Base-by-base conservation (phyloP, 2,329 filamentous ascomycete genomes). In the Dactylellina leptospora region DNA sequence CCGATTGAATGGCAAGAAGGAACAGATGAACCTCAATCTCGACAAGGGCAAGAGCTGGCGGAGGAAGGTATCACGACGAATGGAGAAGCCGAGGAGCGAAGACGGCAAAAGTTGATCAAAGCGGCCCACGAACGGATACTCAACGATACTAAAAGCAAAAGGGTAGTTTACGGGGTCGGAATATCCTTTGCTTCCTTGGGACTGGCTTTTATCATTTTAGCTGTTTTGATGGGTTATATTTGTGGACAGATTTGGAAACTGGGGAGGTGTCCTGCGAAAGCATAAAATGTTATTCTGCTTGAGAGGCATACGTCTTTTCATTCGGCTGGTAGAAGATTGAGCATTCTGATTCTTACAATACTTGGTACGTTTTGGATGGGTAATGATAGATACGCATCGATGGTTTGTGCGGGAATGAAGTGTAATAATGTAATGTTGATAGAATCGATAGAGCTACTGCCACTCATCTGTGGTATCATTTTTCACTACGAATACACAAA, bases 181-280 rank as follows among this genome's bases (percentile, higher is more conserved):
- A 16, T 55, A 5, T 44, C 61, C 4, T 54, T 63, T 25, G 25
- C 36, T 4, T 30, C 47, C 3, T 28, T 72, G 1, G 59, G 68
- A 5, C 16, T 63, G 0, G 44, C 53, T 4, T 63, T 72, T 54
- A 18, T 50, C 10, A 38, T 51, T n/a, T n/a, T 64, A 0, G 68
- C 38, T 4, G 6, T 28, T 4, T 20, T 72, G 25, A 33, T 54
- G 23, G 38, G n/a, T 18, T 10, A 60, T 16, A n/a, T 59, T 8
- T 72, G 68, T 25, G 56, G 38, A 27, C 48, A 72, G 23, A 36
- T 72, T 64, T 47, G 20, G 53, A 64, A 40, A 30, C 20, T 72
- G 5, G 59, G 59, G n/a, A 33, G 10, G 20, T 72, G 68, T 55
- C 68, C 68, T 28, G n/a, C n/a, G n/a, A n/a, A n/a, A n/a, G n/a